A percentile compares a stretch with the other conserved stretches of the same genome.
These are phyloP conservation scores for Didymellaceae sp. DNA, from an alignment of 2,329 filamentous ascomycete genomes.

Conservation along the genomic window DNA sequence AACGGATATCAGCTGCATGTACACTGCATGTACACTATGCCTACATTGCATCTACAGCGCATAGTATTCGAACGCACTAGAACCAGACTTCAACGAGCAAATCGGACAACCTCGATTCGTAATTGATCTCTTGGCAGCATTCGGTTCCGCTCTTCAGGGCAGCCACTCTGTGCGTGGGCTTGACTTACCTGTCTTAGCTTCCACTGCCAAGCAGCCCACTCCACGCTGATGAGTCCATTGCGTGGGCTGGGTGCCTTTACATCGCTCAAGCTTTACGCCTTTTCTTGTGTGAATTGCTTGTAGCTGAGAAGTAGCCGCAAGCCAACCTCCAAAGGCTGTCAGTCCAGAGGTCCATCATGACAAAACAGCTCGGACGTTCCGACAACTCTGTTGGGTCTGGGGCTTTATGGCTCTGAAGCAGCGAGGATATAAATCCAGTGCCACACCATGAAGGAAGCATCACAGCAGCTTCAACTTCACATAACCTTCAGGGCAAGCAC, in stretches of 20 bases:
- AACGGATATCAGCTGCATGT: neutral
- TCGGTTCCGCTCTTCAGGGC: neutral
- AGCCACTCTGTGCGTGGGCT: neutral
- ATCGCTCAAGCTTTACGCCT: conserved; percentile 7
- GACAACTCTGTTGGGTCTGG: neutral
- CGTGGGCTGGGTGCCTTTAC: neutral
- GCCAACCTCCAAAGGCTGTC: neutral
- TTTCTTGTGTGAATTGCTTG: conserved; percentile 2
- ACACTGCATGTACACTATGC: no score
- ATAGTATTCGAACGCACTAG: neutral
- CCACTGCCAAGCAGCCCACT: neutral
- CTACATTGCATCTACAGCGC: neutral
- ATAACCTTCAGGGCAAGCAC: neutral
- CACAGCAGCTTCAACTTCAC: neutral
- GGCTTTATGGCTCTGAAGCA: neutral
- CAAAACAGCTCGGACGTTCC: neutral
- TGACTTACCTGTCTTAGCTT: neutral
- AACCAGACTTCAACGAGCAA: conserved; percentile 3
- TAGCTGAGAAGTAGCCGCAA: neutral
- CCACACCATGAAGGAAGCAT: neutral
- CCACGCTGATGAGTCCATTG: neutral
- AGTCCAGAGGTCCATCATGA: neutral
- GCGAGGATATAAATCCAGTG: neutral
- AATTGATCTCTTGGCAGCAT: neutral
- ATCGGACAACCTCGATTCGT: neutral